Conservation (phyloP, 345 rosid species). For the Cardamine occulta region DNA sequence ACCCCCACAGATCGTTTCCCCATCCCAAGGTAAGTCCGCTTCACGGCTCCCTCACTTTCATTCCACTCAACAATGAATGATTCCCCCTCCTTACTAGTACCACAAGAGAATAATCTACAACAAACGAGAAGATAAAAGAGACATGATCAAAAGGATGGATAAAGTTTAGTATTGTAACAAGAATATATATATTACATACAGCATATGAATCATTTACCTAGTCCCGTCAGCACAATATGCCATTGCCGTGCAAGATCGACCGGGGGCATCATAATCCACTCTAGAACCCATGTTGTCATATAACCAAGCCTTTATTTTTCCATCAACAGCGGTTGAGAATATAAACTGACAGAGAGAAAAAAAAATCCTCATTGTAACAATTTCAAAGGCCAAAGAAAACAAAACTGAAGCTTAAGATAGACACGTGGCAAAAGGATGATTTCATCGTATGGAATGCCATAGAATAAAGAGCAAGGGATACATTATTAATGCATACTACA, state of each 20-base stretch:
- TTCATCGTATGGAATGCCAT: slow-evolving; percentile 3
- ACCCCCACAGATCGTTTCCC: slow-evolving; percentile 67
- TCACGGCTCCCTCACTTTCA: slow-evolving; percentile 75
- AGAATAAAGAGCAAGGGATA: slow-evolving; percentile 13
- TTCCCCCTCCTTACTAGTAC: slow-evolving; percentile 70
- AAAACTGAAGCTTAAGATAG: slow-evolving; percentile 19
- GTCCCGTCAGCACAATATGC: slow-evolving; percentile 84
- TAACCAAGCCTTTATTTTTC: slow-evolving; percentile 84
- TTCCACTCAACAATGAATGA: slow-evolving; percentile 75
- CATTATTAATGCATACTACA: slow-evolving; percentile 4
- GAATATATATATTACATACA: background rate
- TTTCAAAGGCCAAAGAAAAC: slow-evolving; percentile 13
- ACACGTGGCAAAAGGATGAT: background rate
- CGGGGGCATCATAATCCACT: slow-evolving; percentile 88
- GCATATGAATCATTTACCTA: slow-evolving; percentile 39
- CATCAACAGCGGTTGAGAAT: slow-evolving; percentile 62
- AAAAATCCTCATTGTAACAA: slow-evolving; percentile 10
- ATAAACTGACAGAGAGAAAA: slow-evolving; percentile 51
- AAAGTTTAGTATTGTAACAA: slow-evolving; percentile 2
- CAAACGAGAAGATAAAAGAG: slow-evolving; percentile 9
- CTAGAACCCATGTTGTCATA: slow-evolving; percentile 77
- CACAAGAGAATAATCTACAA: slow-evolving; percentile 69
- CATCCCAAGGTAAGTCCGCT: slow-evolving; percentile 63
- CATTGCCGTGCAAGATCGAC: slow-evolving; percentile 74
- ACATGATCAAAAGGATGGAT: slow-evolving; percentile 26